Conservation (phyloP, 352 stramenopile genomes). For the Globisporangium recalcitrans region DNA sequence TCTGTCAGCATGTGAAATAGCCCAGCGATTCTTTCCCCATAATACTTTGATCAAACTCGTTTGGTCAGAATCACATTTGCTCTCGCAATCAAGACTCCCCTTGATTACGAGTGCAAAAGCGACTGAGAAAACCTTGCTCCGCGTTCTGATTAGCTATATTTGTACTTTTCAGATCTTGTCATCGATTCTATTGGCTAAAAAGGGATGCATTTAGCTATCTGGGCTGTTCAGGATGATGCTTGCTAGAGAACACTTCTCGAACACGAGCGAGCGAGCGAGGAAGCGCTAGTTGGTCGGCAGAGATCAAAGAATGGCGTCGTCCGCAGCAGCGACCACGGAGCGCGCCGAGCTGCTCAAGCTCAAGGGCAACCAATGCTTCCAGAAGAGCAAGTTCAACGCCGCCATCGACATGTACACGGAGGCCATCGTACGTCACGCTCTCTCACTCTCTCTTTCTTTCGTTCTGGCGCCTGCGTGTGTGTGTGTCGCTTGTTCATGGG, state of each 20-base stretch:
- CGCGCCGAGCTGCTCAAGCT: constrained; percentile 72
- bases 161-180: no score
- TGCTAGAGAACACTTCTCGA: not conserved
- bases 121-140: no score
- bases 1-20: no score
- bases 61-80: no score
- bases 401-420: constrained; percentile 86
- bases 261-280: not conserved
- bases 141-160: no score
- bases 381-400: constrained; percentile 70
- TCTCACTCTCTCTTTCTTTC: constrained; percentile 3
- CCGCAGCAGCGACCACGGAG: constrained; percentile 19
- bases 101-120: no score
- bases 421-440: constrained; percentile 49
- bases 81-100: no score
- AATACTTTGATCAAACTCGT: no score
- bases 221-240: not conserved
- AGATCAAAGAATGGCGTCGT: not conserved
- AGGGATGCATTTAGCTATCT: no score
- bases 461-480: not conserved
- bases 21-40: no score
- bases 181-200: no score
- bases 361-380: constrained; percentile 75
- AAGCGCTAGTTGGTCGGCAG: not conserved
- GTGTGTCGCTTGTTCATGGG: not conserved